Evolutionary conservation across 306 rosid genomes (phyloP), one percentile per base, ranked within the genome.

Genomic region (Pterocarpus macrocarpus): DNA sequence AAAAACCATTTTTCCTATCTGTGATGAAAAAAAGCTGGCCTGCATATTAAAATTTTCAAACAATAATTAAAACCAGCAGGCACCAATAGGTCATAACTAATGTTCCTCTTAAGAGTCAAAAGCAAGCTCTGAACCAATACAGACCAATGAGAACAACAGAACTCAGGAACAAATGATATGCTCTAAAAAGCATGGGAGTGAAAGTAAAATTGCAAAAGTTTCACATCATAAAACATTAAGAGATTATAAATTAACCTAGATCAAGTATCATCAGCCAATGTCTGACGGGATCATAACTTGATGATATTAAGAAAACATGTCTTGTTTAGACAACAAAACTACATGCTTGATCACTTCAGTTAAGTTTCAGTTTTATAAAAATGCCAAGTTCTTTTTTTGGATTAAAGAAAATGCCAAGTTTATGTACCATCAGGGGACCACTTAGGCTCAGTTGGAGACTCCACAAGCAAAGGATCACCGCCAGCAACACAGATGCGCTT

Each of bases 371-470:
- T 22, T 59, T 47, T 39, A 17, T 8, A 9, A 56, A 81, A 75
- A 30, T 49, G 50, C 1, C 38, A 74, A 65, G 52, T 17, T n/a
- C 14, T 15, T 17, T 56, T 22, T 41, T 0, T 15, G 44, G 4
- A 11, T 43, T 12, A 28, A 2, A 52, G 45, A 70, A 79, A 52
- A 61, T 66, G 66, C 16, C 34, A 62, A 81, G 61, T 63, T 75
- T 81, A 34, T 7, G 50, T 87, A 95, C 99, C 98, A 74, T 73
- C 57, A 17, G 97, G 76, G 33, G 99, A 93, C 99, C 99, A 96
- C 92, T 93, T 93, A 36, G 99, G 99, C 90, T 92, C 99, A 58
- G 88, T 86, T 77, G 98, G 92, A 66, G 99, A 91, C 87, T 93
- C 99, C 85, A 91, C 90, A 56, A 87, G 57, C 12, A 69, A 72